phyloP scores from a whole-genome alignment of 106 monocot species.

The Platanthera guangdongensis region DNA sequence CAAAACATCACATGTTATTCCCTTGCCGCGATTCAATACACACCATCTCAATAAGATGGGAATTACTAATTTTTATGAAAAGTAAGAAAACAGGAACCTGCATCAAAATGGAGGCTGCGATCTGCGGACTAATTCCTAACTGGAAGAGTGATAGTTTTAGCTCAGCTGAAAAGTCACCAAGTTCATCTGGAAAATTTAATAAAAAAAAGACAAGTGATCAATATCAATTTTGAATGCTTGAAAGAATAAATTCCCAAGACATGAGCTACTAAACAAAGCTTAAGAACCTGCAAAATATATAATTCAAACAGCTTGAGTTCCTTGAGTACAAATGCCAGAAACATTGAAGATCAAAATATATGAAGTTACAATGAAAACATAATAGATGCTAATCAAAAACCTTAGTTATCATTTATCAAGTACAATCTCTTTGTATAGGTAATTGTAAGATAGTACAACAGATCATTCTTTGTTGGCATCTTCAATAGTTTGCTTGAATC shows the following conservation, averaged over 20 bases:
- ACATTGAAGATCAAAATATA: background rate
- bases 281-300: background rate
- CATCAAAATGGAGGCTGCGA: conserved; percentile 93
- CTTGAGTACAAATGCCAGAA: background rate
- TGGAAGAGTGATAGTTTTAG: conserved; percentile 93
- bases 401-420: background rate
- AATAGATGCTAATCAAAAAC: background rate
- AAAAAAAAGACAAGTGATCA: background rate
- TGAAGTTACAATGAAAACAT: background rate
- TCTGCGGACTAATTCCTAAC: conserved; percentile 95
- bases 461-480: background rate
- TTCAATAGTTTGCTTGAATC: background rate
- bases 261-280: background rate
- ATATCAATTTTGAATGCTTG: background rate
- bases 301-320: background rate
- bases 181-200: conserved; percentile 56
- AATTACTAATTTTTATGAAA: background rate
- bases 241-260: background rate
- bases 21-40: background rate
- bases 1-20: background rate
- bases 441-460: background rate
- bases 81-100: conserved; percentile 36
- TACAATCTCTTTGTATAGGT: background rate
- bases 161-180: conserved; percentile 82
- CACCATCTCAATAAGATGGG: background rate